These are phyloP conservation scores for Scenedesmus sp. DNA, from an alignment of 163 green algal genomes.

Conservation along the genomic window DNA sequence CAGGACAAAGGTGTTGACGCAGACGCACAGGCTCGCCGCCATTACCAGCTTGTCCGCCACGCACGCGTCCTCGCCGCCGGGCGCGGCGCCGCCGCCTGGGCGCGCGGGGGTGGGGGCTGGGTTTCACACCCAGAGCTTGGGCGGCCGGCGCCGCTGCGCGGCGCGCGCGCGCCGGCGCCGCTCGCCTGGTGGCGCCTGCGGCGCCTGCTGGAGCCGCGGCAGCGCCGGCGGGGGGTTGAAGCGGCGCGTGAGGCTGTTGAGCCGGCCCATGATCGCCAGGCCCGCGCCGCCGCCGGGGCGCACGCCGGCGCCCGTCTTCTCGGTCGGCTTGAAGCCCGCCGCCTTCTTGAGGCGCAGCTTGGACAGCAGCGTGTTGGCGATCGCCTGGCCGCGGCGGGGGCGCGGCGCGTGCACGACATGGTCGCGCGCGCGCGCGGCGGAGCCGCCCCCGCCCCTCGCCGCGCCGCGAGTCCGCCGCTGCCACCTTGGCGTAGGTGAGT, in stretches of 20 bases:
- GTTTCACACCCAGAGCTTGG: neutral
- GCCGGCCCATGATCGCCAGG: conserved; percentile 4
- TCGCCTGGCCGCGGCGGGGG: neutral
- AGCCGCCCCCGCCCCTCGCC: too few species aligned
- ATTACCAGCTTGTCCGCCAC: conserved; percentile 39
- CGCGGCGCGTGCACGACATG: neutral
- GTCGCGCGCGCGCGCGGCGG: too few species aligned
- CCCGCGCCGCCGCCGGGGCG: neutral
- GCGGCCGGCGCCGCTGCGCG: neutral
- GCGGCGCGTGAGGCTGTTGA: conserved; percentile 28
- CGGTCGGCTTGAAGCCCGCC: conserved; percentile 44
- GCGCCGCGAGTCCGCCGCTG: too few species aligned
- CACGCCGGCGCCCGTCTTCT: conserved; percentile 20
- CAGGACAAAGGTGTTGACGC: conserved; percentile 38
- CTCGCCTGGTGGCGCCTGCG: neutral
- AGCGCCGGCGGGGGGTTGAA: conserved; percentile 41
- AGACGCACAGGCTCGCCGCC: conserved; percentile 10
- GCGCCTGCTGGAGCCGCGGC: conserved; percentile 21
- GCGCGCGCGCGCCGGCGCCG: neutral
- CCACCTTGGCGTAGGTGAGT: conserved; percentile 42
- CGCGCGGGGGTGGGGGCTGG: neutral
- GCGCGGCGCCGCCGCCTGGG: conserved; percentile 19
- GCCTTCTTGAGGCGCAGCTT: conserved; percentile 46
- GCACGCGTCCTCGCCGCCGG: conserved; percentile 29
- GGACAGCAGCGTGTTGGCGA: conserved; percentile 44